Conservation (phyloP, 148 eudicot genomes). For the Heliosperma pusillum region DNA sequence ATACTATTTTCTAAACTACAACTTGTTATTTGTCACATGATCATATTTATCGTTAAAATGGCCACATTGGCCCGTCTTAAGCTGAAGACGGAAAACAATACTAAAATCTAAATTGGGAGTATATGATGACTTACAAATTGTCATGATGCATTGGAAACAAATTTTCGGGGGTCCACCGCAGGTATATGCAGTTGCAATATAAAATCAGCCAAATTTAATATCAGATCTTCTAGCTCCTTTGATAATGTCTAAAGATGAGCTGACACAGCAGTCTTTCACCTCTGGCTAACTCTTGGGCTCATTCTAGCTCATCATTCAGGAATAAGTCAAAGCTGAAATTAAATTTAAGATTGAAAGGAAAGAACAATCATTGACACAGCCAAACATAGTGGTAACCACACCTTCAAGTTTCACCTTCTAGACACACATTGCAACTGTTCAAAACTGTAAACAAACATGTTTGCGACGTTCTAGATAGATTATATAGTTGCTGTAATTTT, state of each 20-base stretch:
- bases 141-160: too few relatives aligned
- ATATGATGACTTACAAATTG: too few relatives aligned
- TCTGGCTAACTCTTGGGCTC: constrained; percentile 7
- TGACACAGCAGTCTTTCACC: constrained; percentile 2
- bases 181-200: background rate
- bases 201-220: background rate
- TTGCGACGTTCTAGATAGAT: constrained; percentile 8
- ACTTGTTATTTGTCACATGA: too few relatives aligned
- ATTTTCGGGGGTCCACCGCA: too few relatives aligned
- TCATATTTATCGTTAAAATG: too few relatives aligned
- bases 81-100: too few relatives aligned
- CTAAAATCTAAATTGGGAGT: too few relatives aligned
- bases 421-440: constrained; percentile 8
- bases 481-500: background rate
- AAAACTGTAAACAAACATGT: constrained; percentile 12
- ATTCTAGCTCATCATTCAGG: constrained; percentile 11
- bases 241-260: constrained; percentile 8
- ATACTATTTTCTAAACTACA: too few relatives aligned
- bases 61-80: too few relatives aligned
- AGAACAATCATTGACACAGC: constrained; percentile 20
- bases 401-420: constrained; percentile 2
- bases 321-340: constrained; percentile 10
- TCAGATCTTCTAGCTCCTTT: constrained; percentile 7
- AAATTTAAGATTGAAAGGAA: background rate
- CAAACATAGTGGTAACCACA: constrained; percentile 23